Base-by-base conservation (phyloP, 2,329 filamentous ascomycete species). In the Aspergillus bombycis region DNA sequence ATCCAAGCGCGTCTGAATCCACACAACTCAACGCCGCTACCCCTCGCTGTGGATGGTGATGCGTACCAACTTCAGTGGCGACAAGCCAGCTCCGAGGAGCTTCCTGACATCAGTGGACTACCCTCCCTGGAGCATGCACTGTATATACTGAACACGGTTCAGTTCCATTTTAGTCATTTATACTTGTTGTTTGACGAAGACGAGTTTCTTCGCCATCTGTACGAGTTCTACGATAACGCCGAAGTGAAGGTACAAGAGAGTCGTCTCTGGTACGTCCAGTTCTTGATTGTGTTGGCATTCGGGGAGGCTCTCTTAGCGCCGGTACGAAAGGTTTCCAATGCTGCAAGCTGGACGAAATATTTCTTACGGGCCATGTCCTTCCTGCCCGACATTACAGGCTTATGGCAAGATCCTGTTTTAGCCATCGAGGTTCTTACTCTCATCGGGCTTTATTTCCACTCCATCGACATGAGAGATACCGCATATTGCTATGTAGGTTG, bases 181-280 rank as follows among this genome's bases (percentile, higher is more conserved):
- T 84, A 85, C 54, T 84, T 85, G 48, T 70, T 86, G 0, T 85
- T 85, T 34, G 84, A 86, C 23, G 83, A 85, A 46, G 75, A 81
- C 28, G 77, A 78, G 19, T 83, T 84, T 65, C 79, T 83, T 76
- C 68, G 70, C 2, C 76, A 75, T 50, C 71, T 79, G 34, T 71
- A 77, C 56, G 68, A 73, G 8, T 82, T 81, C 63, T 80, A 82
- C 62, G 71, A 76, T 2, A 69, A 73, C 46, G 71, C 68, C 19
- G 74, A 68, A 38, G 72, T 61, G 23, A 68, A 71, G 34, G 65
- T 65, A 3, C 68, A 67, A 55, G 70, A 71, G 56, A 69, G 71
- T 7, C 74, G 74, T 26, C 70, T 85, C 0, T 84, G 81, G 74
- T 84, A 83, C 45, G 79, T 83, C 21, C 83, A 86, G 57, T 84